Base-by-base conservation (phyloP, 495 filamentous ascomycete genomes). In the Penicillium desertorum region DNA sequence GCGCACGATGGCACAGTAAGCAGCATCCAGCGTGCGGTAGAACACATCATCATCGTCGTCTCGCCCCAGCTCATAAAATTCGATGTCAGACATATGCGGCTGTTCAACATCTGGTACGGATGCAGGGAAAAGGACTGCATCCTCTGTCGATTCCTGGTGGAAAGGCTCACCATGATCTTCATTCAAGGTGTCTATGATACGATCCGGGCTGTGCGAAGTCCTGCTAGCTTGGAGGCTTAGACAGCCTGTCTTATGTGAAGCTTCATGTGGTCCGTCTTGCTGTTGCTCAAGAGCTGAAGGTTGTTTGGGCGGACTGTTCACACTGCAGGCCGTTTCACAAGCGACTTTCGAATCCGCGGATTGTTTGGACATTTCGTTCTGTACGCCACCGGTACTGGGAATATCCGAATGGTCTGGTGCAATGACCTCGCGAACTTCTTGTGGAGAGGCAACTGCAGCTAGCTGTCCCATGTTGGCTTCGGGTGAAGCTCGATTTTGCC, bases 21-120 rank as follows among this genome's bases (percentile, higher is more conserved):
- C 58, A 46, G 55, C 59, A 45, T 68, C 61, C 5, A 66, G 44
- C 2, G 59, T 49, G 9, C 57, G 45, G 14, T 57, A 51, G 19
- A 62, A 57, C 2, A 48, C 5, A 6, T 58, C 56, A 6, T 64
- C 54, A 46, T 53, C 32, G 10, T 45, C 22, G 4, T 50, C 25
- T 42, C 11, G 36, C 11, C 8, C 25, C 11, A 55, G 22, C 1
- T 34, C 43, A 43, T 49, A 25, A 8, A 57, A n/a, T 2, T 51
- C 53, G 4, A 55, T 22, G n/a, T 39, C 22, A 47, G 37, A 9
- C 5, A 36, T 14, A 22, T 10, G 20, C 6, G 8, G 10, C 1
- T 22, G 29, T 9, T 14, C 5, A 8, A 25, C 12, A 0, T 45
- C 39, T 10, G 14, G 25, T 36, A 14, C 7, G 11, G 19, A 29